phyloP scores from a whole-genome alignment of 2,329 filamentous ascomycete genomes.

The Blastomyces silverae region DNA sequence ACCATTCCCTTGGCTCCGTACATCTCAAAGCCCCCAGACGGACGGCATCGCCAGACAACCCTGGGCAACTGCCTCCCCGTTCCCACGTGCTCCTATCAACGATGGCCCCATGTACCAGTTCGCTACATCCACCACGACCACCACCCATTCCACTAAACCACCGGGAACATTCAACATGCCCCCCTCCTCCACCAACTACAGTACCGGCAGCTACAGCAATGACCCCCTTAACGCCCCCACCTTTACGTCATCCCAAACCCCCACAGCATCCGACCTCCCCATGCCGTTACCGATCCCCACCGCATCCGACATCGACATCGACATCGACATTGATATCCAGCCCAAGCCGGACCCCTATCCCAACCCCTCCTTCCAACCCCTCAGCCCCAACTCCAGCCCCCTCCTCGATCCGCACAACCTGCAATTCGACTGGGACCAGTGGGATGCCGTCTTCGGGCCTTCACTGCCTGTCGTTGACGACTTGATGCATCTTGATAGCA shows the following conservation, averaged over 20 bases:
- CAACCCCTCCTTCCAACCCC: conserved; percentile 11
- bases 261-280: conserved; percentile 13
- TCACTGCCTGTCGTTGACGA: conserved; percentile 41
- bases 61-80: background rate
- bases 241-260: conserved; percentile 17
- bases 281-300: background rate
- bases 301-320: background rate
- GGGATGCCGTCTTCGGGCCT: conserved; percentile 45
- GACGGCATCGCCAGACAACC: background rate
- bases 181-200: background rate
- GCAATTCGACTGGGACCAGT: conserved; percentile 46
- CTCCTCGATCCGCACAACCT: conserved; percentile 36
- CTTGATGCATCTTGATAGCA: conserved; percentile 38
- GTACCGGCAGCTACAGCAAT: background rate
- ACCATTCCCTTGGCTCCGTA: background rate
- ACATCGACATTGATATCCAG: conserved; percentile 16
- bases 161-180: conserved; percentile 5
- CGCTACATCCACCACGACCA: background rate
- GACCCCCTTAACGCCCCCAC: background rate
- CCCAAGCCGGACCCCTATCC: conserved; percentile 16
- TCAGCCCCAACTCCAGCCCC: conserved; percentile 26
- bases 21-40: background rate
- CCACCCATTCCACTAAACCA: conserved; percentile 4
- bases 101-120: background rate
- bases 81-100: background rate